Percentiles rank a stretch among this genome's conserved stretches.
These are phyloP conservation scores for Peronosclerospora sorghi DNA, from an alignment of 352 stramenopile species.

Conservation along the genomic window DNA sequence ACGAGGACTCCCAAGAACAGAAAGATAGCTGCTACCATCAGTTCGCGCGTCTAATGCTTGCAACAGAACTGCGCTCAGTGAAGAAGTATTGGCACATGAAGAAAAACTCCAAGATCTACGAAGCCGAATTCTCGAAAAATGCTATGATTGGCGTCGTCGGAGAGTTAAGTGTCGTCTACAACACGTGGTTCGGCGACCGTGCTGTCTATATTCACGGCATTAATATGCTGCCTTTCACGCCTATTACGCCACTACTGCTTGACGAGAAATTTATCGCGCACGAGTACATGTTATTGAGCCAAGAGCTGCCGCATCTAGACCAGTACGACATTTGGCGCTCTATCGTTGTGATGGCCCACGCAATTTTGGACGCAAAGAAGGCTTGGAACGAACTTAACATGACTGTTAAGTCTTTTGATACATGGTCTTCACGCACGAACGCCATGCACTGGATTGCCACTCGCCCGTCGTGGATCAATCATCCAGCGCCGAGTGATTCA, in stretches of 20 bases:
- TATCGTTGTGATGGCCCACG: slow-evolving; percentile 58
- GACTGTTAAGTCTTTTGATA: slow-evolving; percentile 45
- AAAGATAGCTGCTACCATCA: slow-evolving; percentile 48
- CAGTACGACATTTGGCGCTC: slow-evolving; percentile 62
- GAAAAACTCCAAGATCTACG: slow-evolving; percentile 61
- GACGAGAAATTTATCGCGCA: slow-evolving; percentile 42
- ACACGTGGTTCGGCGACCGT: slow-evolving; percentile 73
- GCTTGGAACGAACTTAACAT: slow-evolving; percentile 58
- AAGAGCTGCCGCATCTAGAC: slow-evolving; percentile 28
- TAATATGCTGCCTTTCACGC: slow-evolving; percentile 78
- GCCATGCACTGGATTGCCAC: slow-evolving; percentile 68
- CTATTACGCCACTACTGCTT: slow-evolving; percentile 50
- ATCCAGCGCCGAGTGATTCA: slow-evolving; percentile 14
- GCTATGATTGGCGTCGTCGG: slow-evolving; percentile 72
- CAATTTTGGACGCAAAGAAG: slow-evolving; percentile 40
- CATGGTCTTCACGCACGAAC: slow-evolving; percentile 67
- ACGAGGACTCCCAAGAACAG: slow-evolving; percentile 23
- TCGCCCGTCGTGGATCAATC: slow-evolving; percentile 54
- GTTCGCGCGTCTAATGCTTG: slow-evolving; percentile 86
- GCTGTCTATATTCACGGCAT: slow-evolving; percentile 75
- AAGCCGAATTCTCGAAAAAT: slow-evolving; percentile 61
- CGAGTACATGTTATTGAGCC: slow-evolving; percentile 43
- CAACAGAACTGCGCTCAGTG: slow-evolving; percentile 86
- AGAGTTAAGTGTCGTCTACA: slow-evolving; percentile 69
- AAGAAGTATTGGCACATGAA: slow-evolving; percentile 96